Conservation (phyloP, 495 filamentous ascomycete species). For the Trichocladium uniseriatum region DNA sequence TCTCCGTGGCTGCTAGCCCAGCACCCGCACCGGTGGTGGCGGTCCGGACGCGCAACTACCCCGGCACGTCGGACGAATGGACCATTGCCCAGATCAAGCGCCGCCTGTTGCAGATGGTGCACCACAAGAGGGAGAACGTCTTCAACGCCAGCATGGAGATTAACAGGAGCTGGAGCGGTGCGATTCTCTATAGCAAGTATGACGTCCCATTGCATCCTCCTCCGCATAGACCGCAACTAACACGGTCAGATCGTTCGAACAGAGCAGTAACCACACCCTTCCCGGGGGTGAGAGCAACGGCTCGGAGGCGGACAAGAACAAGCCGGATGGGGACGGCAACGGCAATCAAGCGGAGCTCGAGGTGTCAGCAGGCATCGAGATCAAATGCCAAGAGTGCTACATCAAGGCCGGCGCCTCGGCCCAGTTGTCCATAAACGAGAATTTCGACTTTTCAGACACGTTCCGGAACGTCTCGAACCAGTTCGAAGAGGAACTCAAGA, state of each 20-base stretch:
- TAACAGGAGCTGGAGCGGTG: slow-evolving; percentile 1
- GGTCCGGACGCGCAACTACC: neutral
- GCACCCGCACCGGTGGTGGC: neutral
- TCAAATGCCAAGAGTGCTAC: slow-evolving; percentile 44
- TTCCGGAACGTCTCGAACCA: slow-evolving; percentile 27
- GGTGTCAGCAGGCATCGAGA: slow-evolving; percentile 19
- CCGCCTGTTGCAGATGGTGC: neutral
- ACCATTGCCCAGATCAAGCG: neutral
- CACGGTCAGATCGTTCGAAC: neutral
- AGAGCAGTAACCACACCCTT: too few relatives aligned
- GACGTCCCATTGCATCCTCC: neutral
- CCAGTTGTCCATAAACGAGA: slow-evolving; percentile 29
- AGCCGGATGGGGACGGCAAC: neutral
- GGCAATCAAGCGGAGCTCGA: neutral
- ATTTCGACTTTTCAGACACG: slow-evolving; percentile 25
- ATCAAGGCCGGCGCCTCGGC: slow-evolving; percentile 38
- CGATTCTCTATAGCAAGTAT: neutral
- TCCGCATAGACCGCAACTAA: neutral
- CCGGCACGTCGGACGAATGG: neutral
- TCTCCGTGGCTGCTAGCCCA: neutral
- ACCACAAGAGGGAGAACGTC: neutral
- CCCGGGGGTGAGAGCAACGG: too few relatives aligned
- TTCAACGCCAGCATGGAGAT: neutral
- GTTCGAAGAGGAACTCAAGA: slow-evolving; percentile 21
- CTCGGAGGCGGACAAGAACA: neutral